phyloP scores from a whole-genome alignment of 169 alveolate species.

The Eimeria maxima region DNA sequence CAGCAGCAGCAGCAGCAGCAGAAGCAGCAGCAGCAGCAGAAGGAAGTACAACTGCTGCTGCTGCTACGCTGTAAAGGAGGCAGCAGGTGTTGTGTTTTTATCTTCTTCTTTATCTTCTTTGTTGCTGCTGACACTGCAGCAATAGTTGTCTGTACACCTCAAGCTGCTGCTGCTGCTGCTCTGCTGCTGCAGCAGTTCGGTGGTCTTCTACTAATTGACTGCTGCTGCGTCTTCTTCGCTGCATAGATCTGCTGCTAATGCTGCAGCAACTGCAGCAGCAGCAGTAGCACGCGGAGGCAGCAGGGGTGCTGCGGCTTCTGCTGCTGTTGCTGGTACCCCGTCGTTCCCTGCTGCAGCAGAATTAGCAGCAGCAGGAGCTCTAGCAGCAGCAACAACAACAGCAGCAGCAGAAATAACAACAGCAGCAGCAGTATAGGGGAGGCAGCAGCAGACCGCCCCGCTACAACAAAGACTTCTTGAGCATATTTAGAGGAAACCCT shows the following conservation, averaged over 20 bases:
- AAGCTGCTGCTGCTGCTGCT: not conserved
- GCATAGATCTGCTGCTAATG: not conserved
- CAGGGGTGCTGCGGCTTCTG: not conserved
- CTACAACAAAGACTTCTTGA: not conserved
- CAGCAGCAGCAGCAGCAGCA: no score
- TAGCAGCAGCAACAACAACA: no score
- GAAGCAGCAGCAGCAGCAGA: no score
- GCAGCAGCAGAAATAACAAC: no score
- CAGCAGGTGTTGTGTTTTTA: no score
- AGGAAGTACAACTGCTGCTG: no score
- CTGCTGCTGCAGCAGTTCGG: not conserved
- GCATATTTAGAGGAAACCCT: not conserved
- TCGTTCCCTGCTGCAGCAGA: not conserved
- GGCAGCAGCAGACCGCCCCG: not conserved
- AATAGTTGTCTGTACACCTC: not conserved
- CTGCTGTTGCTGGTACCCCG: not conserved
- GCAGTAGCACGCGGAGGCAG: not conserved
- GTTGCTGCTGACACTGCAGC: not conserved
- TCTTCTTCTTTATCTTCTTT: no score
- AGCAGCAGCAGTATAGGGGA: no score
- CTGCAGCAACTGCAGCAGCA: no score
- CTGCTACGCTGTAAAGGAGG: no score
- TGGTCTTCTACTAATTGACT: not conserved
- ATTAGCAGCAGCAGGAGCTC: no score
- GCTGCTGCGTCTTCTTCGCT: not conserved